These are phyloP conservation scores for Lentinula novae-zelandiae DNA, from an alignment of 1,284 basidiomycete species.

Conservation along the genomic window DNA sequence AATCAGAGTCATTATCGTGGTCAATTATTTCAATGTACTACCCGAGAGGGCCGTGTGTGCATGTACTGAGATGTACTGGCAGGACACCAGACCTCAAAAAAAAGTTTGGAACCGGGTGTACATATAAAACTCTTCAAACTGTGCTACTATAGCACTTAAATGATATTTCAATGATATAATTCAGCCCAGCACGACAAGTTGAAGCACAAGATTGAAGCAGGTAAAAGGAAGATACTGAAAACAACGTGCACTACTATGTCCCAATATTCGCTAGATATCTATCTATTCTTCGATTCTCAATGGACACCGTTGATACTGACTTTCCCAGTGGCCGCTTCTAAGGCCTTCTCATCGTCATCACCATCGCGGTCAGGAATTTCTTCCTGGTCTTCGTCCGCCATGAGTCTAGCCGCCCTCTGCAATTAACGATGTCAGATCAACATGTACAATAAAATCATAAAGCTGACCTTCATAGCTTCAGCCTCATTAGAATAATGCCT, in stretches of 20 bases:
- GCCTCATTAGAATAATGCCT: constrained; percentile 91
- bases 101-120: too few species aligned
- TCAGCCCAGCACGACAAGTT: too few species aligned
- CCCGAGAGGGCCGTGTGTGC: too few species aligned
- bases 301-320: constrained; percentile 14
- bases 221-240: not conserved
- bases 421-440: constrained; percentile 8
- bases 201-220: not conserved
- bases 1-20: too few species aligned
- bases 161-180: too few species aligned
- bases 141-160: too few species aligned
- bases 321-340: constrained; percentile 12
- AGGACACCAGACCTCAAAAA: too few species aligned
- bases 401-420: constrained; percentile 64
- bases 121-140: too few species aligned
- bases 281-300: not conserved
- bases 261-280: not conserved
- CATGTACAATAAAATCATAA: constrained; percentile 2
- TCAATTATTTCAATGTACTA: too few species aligned
- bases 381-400: constrained; percentile 59
- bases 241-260: not conserved
- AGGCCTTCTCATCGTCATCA: constrained; percentile 3
- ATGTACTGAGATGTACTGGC: not conserved
- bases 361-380: constrained; percentile 1
- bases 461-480: constrained; percentile 80